Percentiles rank a stretch among this genome's conserved stretches.
These are phyloP conservation scores for Hippophae rhamnoides DNA, from an alignment of 306 rosid genomes.

Conservation along the genomic window DNA sequence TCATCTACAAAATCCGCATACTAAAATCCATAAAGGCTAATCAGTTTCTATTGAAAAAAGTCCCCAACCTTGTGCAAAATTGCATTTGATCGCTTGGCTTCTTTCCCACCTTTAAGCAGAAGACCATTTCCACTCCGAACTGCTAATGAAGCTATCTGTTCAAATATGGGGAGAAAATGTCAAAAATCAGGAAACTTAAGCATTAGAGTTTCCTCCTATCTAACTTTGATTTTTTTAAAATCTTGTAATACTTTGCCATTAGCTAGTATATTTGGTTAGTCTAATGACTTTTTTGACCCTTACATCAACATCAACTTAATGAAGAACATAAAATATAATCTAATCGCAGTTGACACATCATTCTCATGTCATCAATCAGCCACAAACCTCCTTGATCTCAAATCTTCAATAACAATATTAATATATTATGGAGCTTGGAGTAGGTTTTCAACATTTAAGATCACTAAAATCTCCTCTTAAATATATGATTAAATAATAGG, in stretches of 20 bases:
- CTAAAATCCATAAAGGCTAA: conserved; percentile 1
- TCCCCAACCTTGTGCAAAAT: conserved; percentile 69
- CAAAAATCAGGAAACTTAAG: conserved; percentile 4
- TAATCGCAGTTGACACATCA: no score
- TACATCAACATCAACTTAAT: no score
- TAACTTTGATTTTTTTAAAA: background rate
- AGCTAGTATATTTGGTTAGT: no score
- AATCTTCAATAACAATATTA: no score
- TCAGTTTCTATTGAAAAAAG: conserved; percentile 5
- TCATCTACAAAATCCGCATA: background rate
- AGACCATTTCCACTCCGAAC: conserved; percentile 88
- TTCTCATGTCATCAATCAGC: no score
- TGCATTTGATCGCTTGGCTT: conserved; percentile 68
- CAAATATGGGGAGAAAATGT: conserved; percentile 14
- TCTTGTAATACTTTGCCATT: background rate
- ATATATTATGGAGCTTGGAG: no score
- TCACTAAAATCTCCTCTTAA: no score
- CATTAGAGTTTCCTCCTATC: background rate
- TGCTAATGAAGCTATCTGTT: conserved; percentile 82
- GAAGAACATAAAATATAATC: no score
- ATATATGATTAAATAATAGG: no score
- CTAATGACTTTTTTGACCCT: no score
- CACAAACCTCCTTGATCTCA: no score
- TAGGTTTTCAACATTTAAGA: no score
- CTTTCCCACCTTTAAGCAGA: conserved; percentile 92